Percentiles rank a stretch among this genome's conserved stretches.
These are phyloP conservation scores for Xerocomus nothofagi DNA, from an alignment of 1,284 basidiomycete genomes.

Conservation along the genomic window DNA sequence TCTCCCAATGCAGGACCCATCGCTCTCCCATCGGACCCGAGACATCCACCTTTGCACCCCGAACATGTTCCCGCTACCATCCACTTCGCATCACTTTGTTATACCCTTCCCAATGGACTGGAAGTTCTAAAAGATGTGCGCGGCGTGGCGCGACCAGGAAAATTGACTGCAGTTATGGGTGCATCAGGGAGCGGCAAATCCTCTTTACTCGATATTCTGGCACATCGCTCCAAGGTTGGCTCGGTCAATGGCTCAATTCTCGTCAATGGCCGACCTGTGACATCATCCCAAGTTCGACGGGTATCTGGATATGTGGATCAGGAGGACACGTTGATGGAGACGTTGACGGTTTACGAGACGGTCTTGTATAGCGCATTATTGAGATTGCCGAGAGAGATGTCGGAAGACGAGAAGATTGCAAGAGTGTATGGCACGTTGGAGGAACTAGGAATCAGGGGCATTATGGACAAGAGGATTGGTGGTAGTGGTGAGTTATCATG, in stretches of 20 bases:
- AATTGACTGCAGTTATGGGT: constrained; percentile 94
- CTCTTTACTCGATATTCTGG: constrained; percentile 94
- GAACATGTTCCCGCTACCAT: constrained; percentile 93
- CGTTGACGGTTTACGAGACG: constrained; percentile 96
- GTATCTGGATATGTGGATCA: constrained; percentile 97
- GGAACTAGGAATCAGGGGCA: constrained; percentile 90
- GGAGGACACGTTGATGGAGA: constrained; percentile 96
- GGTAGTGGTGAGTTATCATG: constrained; percentile 60
- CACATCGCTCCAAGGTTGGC: constrained; percentile 85
- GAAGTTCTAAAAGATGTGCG: constrained; percentile 79
- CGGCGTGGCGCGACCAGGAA: constrained; percentile 83
- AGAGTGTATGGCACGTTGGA: constrained; percentile 95
- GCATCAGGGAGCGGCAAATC: constrained; percentile 97
- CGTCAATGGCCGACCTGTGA: constrained; percentile 84
- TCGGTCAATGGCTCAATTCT: constrained; percentile 72
- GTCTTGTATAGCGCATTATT: constrained; percentile 91
- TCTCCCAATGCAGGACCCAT: constrained; percentile 68
- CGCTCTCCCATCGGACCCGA: constrained; percentile 44
- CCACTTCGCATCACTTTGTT: constrained; percentile 85
- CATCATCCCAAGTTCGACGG: constrained; percentile 75
- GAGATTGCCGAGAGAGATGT: constrained; percentile 92
- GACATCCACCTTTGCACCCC: constrained; percentile 35
- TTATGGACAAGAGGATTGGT: constrained; percentile 89
- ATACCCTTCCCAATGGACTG: constrained; percentile 64
- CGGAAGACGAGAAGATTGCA: constrained; percentile 89